Evolutionary conservation across 164 flowering plant genomes (phyloP), one percentile per base, ranked within the genome.

Genomic region (Liriodendron chinense): DNA sequence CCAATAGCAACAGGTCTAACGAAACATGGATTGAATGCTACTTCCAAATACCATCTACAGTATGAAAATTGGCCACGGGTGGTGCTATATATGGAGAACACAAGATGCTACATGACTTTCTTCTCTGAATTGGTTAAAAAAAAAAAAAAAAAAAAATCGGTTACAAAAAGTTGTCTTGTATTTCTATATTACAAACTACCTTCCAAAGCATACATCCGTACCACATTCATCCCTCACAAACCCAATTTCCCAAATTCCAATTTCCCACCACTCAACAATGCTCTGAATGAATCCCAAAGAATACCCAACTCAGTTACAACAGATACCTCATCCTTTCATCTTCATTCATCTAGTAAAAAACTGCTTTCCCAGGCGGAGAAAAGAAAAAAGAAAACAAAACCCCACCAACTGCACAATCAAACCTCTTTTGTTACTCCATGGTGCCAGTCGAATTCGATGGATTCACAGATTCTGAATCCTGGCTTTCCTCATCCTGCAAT

Each of bases 401-500:
- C 3, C 71, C 57, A 20, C 26, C 56, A 69, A 47, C 23, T n/a
- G 57, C 71, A 69, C 24, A 63, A 21, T 69, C 56, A 53, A 53
- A 65, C 69, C n/a, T 47, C 70, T 26, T 65, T 20, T 48, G 24
- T 74, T 14, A 9, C 22, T 24, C 23, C 22, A 1, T 14, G 1
- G 63, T 9, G 59, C 9, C 69, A 14, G 61, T 69, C 25, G 22
- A 49, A 25, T 66, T 66, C 23, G 76, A 65, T 49, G 68, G 64
- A 21, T 25, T 74, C 3, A 16, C 47, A 22, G 57, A 16, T 21
- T 65, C 69, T 24, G 59, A 50, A 13, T 81, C 86, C 77, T 63
- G 69, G 18, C 72, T 25, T 7, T 25, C 78, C 78, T 84, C 89
- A 24, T 77, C 76, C 65, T 77, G 86, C 78, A 92, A 80, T 76